A percentile compares a stretch with the other conserved stretches of the same genome.
These are phyloP conservation scores for Saccharum spontaneum DNA, from an alignment of 176 grass and related monocot genomes.

Conservation along the genomic window DNA sequence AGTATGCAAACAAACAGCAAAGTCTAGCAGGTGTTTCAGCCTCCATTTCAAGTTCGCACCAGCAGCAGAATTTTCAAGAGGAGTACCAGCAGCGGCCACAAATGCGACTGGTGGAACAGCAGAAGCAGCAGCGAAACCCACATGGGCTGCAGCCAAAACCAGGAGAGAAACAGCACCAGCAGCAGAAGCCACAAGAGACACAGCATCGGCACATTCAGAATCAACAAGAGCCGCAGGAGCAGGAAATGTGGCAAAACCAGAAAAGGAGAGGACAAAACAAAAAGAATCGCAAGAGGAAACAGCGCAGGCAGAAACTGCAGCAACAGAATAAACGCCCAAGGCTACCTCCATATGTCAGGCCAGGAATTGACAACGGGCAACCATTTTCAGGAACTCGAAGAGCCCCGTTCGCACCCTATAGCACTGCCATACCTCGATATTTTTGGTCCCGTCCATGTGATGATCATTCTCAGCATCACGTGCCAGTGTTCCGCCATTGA, in stretches of 20 bases:
- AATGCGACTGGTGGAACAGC: background rate
- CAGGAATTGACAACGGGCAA: background rate
- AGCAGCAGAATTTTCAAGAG: background rate
- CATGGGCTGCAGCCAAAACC: background rate
- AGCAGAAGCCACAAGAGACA: background rate
- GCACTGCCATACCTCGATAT: background rate
- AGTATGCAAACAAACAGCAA: constrained; percentile 34
- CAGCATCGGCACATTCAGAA: background rate
- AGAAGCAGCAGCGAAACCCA: background rate
- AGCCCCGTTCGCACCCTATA: background rate
- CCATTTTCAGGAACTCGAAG: background rate
- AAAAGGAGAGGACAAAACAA: background rate
- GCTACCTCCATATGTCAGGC: constrained; percentile 6
- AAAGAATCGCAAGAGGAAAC: constrained; percentile 2
- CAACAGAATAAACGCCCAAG: background rate
- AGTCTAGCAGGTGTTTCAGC: background rate
- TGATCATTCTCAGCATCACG: background rate
- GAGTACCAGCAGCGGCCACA: background rate
- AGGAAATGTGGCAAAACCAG: background rate
- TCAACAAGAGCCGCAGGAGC: background rate
- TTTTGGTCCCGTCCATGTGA: background rate
- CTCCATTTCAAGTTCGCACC: background rate
- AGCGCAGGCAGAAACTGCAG: background rate
- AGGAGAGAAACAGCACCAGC: background rate
- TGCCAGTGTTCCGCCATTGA: background rate